phyloP scores from a whole-genome alignment of 768 basidiomycete species.

The Termitomyces sp. region DNA sequence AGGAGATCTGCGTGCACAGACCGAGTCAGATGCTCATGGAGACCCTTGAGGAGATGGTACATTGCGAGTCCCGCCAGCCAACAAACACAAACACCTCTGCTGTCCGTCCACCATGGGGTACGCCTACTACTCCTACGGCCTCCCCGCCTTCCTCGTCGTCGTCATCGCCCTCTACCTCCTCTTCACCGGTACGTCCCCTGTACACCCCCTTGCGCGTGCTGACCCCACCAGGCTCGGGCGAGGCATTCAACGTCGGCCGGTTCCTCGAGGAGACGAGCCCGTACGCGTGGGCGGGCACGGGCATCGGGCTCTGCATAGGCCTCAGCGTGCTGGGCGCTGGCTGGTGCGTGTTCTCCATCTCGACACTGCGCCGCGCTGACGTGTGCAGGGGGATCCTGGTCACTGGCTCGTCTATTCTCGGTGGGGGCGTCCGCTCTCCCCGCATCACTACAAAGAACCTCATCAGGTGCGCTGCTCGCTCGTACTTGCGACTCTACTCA shows the following conservation, averaged over 20 bases:
- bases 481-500: background rate
- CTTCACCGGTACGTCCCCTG: constrained; percentile 68
- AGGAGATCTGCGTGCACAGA: constrained; percentile 18
- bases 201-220: too few relatives aligned
- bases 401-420: constrained; percentile 94
- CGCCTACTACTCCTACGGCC: constrained; percentile 59
- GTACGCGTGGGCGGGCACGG: constrained; percentile 87
- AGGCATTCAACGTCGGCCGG: constrained; percentile 89
- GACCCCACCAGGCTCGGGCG: constrained; percentile 86
- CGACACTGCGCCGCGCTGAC: too few relatives aligned
- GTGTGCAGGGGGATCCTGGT: constrained; percentile 99
- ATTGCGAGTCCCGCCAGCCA: too few relatives aligned
- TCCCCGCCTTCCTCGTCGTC: constrained; percentile 57
- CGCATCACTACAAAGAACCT: constrained; percentile 96
- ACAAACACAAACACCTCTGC: background rate
- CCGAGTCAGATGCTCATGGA: constrained; percentile 88
- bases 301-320: constrained; percentile 90
- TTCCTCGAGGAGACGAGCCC: constrained; percentile 94
- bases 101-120: constrained; percentile 37
- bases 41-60: constrained; percentile 92
- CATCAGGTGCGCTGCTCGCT: constrained; percentile 64
- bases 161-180: constrained; percentile 81
- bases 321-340: constrained; percentile 92
- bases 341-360: constrained; percentile 56
- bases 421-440: constrained; percentile 90